phyloP scores from a whole-genome alignment of 139 green algal genomes.

The Ulvella scutata region DNA sequence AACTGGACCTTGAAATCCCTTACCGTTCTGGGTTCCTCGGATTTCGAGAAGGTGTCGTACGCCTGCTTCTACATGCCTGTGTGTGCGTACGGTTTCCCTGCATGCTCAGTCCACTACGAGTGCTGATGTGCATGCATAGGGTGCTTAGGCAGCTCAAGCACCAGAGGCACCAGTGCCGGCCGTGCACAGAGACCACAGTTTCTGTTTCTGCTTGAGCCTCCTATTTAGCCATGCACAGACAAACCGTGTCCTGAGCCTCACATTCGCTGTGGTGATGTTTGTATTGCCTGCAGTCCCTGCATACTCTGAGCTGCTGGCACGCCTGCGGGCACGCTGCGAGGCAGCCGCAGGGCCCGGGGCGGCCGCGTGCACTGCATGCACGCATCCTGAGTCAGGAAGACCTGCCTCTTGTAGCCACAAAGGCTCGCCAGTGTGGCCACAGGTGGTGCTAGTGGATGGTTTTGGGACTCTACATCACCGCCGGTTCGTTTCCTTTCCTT shows the following conservation, averaged over 20 bases:
- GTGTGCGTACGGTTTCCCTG: too few species aligned
- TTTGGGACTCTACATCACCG: slow-evolving; percentile 42
- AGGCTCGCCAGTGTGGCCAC: background rate
- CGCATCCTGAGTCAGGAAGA: background rate
- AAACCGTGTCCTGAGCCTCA: too few species aligned
- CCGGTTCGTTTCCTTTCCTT: too few species aligned
- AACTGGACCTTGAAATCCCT: slow-evolving; percentile 17
- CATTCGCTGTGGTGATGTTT: background rate
- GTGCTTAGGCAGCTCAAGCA: too few species aligned
- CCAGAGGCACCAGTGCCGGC: too few species aligned
- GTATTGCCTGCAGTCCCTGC: background rate
- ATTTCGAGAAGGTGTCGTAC: slow-evolving; percentile 5
- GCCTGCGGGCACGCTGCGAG: background rate
- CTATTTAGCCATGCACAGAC: too few species aligned
- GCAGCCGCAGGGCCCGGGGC: background rate
- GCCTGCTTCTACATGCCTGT: too few species aligned
- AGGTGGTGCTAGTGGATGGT: slow-evolving; percentile 51
- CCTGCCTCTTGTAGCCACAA: background rate
- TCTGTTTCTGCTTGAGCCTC: too few species aligned
- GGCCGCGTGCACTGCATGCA: background rate
- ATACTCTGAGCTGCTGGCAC: background rate
- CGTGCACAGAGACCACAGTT: too few species aligned
- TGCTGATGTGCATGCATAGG: too few species aligned
- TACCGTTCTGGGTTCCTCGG: slow-evolving; percentile 29
- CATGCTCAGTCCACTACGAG: too few species aligned